Evolutionary conservation across 2,329 filamentous ascomycete genomes (phyloP), one percentile per base, ranked within the genome.

Genomic region (Cordyceps sp.): DNA sequence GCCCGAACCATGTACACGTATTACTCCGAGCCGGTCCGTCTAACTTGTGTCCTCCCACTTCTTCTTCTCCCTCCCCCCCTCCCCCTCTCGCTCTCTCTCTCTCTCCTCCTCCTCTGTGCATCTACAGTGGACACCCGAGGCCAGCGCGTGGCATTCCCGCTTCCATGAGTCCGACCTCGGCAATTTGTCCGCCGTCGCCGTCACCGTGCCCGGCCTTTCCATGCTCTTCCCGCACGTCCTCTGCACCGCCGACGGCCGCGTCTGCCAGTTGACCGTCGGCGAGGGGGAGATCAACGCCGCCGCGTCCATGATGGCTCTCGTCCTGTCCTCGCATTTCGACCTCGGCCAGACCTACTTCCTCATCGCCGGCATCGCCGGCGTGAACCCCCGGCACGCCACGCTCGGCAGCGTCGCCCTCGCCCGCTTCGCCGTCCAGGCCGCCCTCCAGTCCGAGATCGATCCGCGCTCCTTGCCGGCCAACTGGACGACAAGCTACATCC

Each of bases 281-380:
- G 74, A 78, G 49, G 62, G 64, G 9, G 78, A 83, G 53, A 81
- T 85, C 57, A 86, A 85, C 47, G 77, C 80, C 0, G 80, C 80
- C 0, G 54, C 66, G 6, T 74, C 74, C 0, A 64, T 80, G 37
- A 64, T 64, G 29, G 69, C 78, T 0, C 58, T 84, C 9, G 57
- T 69, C n/a, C 61, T 75, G 12, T 78, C 71, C 0, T 48, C 58
- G 2, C 45, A 56, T 10, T 82, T 85, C 49, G 64, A 84, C 51
- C 61, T 85, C 10, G 62, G 55, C 2, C 51, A 59, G 30, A 78
- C 78, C 1, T 85, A 85, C 54, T 82, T 83, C 52, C 52, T 85
- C 35, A 51, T 81, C 20, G 71, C 66, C 1, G 80, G 79, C 3
- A 84, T 86, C 38, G 78, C 73, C 2, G 79, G 80, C n/a, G 62